Base-by-base conservation (phyloP, 2,329 filamentous ascomycete species). In the Amylocarpus encephaloides region DNA sequence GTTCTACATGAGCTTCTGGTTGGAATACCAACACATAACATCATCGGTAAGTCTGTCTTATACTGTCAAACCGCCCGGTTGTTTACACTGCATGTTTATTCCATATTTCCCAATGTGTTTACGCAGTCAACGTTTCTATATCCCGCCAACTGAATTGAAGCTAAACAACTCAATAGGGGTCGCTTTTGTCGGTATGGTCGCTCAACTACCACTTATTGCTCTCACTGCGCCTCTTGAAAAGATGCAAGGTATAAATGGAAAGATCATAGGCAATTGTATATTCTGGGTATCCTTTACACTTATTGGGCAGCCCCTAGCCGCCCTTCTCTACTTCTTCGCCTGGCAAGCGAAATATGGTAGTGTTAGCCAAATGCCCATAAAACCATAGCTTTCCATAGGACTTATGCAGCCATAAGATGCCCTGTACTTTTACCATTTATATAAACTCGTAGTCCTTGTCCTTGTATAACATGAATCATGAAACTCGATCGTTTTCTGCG, bases 341-440 rank as follows among this genome's bases (percentile, higher is more conserved):
- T 98, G 93, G 92, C 92, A 97, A 71, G 89, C 89, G 49, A 97
- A 97, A 72, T 96, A 95, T 66, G 93, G 93, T 11, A 90, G 85
- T 62, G 85, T 91, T 18, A 88, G 79, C 58, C 60, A 58, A 43
- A 46, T 46, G 38, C 19, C 19, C 19, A 38, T 41, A 22, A 50
- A 48, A 51, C n/a, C 16, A 29, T 53, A 49, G 35, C 44, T 30
- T 45, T 29, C 10, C 22, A 40, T 44, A 49, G 32, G 26, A 22
- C 26, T 26, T 43, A 29, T 19, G 18, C 18, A 16, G 38, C n/a
- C 3, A 41, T 22, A 15, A 16, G 7, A 26, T 26, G 7, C 34
- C 15, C 11, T 13, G 9, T 36, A 36, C 12, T 36, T 36, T 10
- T 36, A 36, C 3, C 4, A 10, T 12, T 5, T 4, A 13, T 36